Base-by-base conservation (phyloP, 768 basidiomycete species). In the Tylopilus sp. region DNA sequence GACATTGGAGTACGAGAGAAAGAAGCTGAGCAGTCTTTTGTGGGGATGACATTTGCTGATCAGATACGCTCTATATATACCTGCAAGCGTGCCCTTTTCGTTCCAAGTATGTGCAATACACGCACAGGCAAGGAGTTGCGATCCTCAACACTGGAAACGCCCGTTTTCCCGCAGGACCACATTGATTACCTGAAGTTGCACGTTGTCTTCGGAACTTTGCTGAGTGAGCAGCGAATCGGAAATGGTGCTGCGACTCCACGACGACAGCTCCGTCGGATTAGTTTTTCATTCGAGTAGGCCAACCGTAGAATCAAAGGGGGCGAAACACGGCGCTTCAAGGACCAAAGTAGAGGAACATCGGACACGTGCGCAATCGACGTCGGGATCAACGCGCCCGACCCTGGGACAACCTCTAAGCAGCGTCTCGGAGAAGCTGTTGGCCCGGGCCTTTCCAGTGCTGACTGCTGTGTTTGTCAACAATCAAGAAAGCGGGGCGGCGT, bases 1-100 rank as follows among this genome's bases (percentile, higher is more conserved):
- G 61, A 37, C 63, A 64, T 65, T 28, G 3, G 42, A 10, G 43
- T 43, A 38, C 34, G 42, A 21, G 30, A 48, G 16, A 45, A 34
- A 28, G 40, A 50, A 37, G 41, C 43, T 33, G 45, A 46, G 36
- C 22, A n/a, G n/a, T 16, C 28, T 42, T 56, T 53, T 57, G 46
- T 56, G 47, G 36, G n/a, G 17, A 31, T 21, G 42, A 8, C 6
- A 47, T 26, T 17, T 7, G 17, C 19, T 48, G 6, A 14, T n/a
- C n/a, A 8, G 24, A 28, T 6, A 10, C 17, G 8, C 6, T 12
- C 42, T 44, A 50, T 56, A 56, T 53, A 47, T 54, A 22, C 19
- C 17, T 1, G 38, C 29, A 12, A 40, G 33, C 11, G 36, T 19
- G 16, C 12, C 42, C 36, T 11, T 28, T 24, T 19, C 34, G 19